Percentiles rank a stretch among this genome's conserved stretches.
phyloP scores from a whole-genome alignment of 257 asterid species.

The Coffea eugenioides region DNA sequence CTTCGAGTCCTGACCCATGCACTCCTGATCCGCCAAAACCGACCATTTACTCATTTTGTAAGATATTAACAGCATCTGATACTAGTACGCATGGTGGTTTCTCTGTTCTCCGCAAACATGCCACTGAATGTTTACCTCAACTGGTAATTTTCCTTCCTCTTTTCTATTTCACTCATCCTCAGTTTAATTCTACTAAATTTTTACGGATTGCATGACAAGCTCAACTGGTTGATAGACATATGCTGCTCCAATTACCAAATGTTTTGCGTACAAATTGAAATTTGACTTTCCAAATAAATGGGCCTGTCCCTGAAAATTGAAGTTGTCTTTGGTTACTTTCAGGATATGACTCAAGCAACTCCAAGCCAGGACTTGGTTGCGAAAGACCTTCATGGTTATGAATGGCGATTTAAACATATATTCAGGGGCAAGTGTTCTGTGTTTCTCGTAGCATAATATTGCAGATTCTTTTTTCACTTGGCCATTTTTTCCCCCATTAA shows the following conservation, averaged over 20 bases:
- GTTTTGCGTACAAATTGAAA: background rate
- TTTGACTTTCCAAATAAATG: background rate
- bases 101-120: conserved; percentile 88
- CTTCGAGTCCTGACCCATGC: conserved; percentile 49
- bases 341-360: conserved; percentile 80
- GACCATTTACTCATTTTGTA: conserved; percentile 56
- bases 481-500: background rate
- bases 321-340: conserved; percentile 10
- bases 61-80: conserved; percentile 86
- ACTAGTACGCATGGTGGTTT: conserved; percentile 95
- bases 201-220: background rate
- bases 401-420: conserved; percentile 93
- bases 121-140: conserved; percentile 82
- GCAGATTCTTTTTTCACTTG: background rate
- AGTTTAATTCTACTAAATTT: background rate
- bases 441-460: conserved; percentile 1
- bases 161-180: no score
- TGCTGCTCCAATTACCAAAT: background rate
- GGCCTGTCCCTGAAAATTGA: conserved; percentile 13
- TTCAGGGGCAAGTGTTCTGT: conserved; percentile 60
- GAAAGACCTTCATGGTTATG: conserved; percentile 75
- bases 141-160: conserved; percentile 40
- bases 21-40: conserved; percentile 54
- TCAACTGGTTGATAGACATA: background rate
- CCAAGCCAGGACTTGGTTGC: conserved; percentile 89